Base-by-base conservation (phyloP, 345 rosid species). In the Geranium rotundifolium region DNA sequence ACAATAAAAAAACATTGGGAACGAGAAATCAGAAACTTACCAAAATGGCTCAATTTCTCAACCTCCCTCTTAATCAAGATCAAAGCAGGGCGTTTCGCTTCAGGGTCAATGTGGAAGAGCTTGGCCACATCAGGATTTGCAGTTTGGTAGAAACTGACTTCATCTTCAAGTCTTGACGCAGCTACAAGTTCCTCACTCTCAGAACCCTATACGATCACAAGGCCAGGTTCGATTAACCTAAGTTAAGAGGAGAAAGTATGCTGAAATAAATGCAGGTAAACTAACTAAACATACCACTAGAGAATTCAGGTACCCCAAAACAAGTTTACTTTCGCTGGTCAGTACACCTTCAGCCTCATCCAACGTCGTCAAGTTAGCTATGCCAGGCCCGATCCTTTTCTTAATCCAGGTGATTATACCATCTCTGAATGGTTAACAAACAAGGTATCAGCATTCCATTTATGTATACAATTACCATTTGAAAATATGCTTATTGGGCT, bases 321-420 rank as follows among this genome's bases (percentile, higher is more conserved):
- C 96, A 72, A 90, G 74, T 77, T 84, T 88, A 76, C 72, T 70
- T 46, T 88, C 95, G 64, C 95, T 80, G 23, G 92, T 82, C 84
- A 88, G 76, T 60, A 86, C 61, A 46, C 82, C 80, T 70, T 93
- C 95, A 0, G 97, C 97, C 64, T 93, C 99, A 37, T 86, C 96
- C 70, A 81, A 56, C 56, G 92, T 84, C 31, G 99, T 90, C 20
- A 93, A 39, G 60, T 93, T 93, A 73, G 65, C 29, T 19, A 90
- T 72, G 57, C 97, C 89, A 69, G 97, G 97, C 64, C 96, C 99
- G 12, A 70, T 85, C 79, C 88, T 90, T 92, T 93, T 93, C 84
- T 85, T 90, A 72, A 93, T 88, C 97, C 97, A 93, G 17, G 90
- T 82, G 67, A 93, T 86, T 31, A 93, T 84, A 7, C 84, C 90